Base-by-base conservation (phyloP, 2,329 filamentous ascomycete species). In the Conoideocrella luteorostrata region DNA sequence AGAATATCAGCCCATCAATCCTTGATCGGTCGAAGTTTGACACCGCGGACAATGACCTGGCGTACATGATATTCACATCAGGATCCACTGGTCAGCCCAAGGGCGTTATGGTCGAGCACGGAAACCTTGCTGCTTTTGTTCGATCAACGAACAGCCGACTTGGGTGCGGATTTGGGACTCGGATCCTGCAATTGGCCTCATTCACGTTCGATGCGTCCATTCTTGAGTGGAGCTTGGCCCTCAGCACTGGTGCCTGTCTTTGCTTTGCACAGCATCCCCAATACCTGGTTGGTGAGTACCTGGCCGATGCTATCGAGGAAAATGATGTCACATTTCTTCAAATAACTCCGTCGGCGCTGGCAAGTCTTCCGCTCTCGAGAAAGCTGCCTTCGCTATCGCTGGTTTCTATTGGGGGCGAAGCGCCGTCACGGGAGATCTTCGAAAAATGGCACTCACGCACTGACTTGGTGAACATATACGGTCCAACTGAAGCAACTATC, bases 201-300 rank as follows among this genome's bases (percentile, higher is more conserved):
- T 46, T 46, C 29, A 37, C 44, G n/a, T 46, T 46, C 33, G 44
- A 46, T 15, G 44, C 39, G 12, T 46, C 44, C 10, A 39, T 46
- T 9, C 18, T 46, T 7, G 44, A 46, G 26, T 46, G 44, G 44
- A 46, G 30, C 44, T 32, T 20, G 12, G 39, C 44, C 3, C 39
- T 46, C 5, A 30, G 44, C 26, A 46, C 39, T 11, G 44, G 44
- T 12, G 44, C 39, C 3, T 37, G 30, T 20, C n/a, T 46, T 6
- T 46, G 44, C 44, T 46, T 46, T 26, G 30, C 44, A 11, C 39
- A 46, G 34, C 26, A 43, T 23, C 44, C 44, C 4, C 38, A 37
- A 17, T 39, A 43, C 7, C 43, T 45, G 7, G 38, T 45, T 5
- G 43, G 43, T 12, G 43, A 45, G n/a, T 45, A 45, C 18, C 43